Conservation (phyloP, 345 rosid genomes). For the Barbarea vulgaris region DNA sequence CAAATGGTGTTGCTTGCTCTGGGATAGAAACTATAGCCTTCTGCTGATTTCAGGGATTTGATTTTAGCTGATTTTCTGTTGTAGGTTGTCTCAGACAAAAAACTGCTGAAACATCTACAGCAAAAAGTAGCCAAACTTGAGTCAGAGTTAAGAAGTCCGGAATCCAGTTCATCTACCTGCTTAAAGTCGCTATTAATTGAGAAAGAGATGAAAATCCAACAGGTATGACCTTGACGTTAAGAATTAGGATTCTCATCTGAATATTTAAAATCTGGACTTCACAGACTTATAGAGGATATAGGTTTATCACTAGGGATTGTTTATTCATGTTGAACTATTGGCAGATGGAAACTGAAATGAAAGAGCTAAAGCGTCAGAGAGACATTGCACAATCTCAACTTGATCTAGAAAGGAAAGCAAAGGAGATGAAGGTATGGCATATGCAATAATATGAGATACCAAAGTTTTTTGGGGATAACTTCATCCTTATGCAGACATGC, state of each 20-base stretch:
- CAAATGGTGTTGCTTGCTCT: conserved; percentile 5
- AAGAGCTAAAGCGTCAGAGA: conserved; percentile 92
- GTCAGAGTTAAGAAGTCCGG: conserved; percentile 84
- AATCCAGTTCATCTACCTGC: conserved; percentile 59
- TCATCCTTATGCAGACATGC: conserved; percentile 6
- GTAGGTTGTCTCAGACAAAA: conserved; percentile 82
- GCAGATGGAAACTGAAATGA: conserved; percentile 90
- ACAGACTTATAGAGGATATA: background rate
- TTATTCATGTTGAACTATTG: conserved; percentile 24
- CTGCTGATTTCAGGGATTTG: conserved; percentile 11
- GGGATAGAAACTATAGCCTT: conserved; percentile 8
- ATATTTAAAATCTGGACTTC: conserved; percentile 9
- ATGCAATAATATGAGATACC: conserved; percentile 5
- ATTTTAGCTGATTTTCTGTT: conserved; percentile 7
- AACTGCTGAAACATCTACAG: conserved; percentile 75
- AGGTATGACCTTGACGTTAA: conserved; percentile 49
- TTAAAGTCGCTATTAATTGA: conserved; percentile 61
- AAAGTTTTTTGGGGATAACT: background rate
- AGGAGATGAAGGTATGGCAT: conserved; percentile 67
- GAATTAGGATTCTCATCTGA: background rate
- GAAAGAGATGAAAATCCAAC: conserved; percentile 74
- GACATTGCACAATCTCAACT: conserved; percentile 82
- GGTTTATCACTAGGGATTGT: background rate
- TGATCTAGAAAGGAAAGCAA: conserved; percentile 69
- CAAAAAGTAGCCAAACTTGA: conserved; percentile 95